Conservation (phyloP, 2,329 filamentous ascomycete species). For the Verticillium nonalfalfae region DNA sequence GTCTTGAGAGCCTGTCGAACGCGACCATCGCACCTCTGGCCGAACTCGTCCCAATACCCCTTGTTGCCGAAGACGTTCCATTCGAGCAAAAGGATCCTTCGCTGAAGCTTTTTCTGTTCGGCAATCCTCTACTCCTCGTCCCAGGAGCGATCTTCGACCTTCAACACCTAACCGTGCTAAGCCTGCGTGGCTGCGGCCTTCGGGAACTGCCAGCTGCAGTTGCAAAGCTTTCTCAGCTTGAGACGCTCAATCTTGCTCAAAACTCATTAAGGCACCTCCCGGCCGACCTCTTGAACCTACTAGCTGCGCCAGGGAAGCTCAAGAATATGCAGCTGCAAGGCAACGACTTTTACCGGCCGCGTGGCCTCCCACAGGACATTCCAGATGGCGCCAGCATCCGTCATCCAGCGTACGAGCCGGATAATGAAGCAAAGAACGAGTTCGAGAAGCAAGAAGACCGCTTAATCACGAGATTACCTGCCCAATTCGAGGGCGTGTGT, state of each 20-base stretch:
- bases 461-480: conserved; percentile 3
- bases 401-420: conserved; percentile 11
- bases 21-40: conserved; percentile 50
- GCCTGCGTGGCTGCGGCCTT: conserved; percentile 58
- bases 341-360: conserved; percentile 52
- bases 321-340: conserved; percentile 49
- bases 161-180: conserved; percentile 56
- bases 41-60: conserved; percentile 46
- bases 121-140: conserved; percentile 49
- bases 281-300: conserved; percentile 52
- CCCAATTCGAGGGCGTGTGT: conserved; percentile 7
- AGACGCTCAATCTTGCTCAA: conserved; percentile 58
- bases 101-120: conserved; percentile 55
- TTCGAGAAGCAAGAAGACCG: conserved; percentile 4
- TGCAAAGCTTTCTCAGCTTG: conserved; percentile 48
- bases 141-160: conserved; percentile 58
- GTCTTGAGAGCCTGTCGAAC: conserved; percentile 47
- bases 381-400: conserved; percentile 6
- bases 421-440: conserved; percentile 9
- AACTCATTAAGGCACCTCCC: conserved; percentile 58
- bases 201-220: conserved; percentile 55
- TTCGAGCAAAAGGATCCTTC: conserved; percentile 54
- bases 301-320: conserved; percentile 39
- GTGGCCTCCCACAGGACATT: conserved; percentile 5
- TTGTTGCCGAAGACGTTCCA: conserved; percentile 47